Percentiles rank a stretch among this genome's conserved stretches.
Evolutionary conservation across 768 basidiomycete genomes (phyloP).

Genomic region (Favolaschia claudopus): DNA sequence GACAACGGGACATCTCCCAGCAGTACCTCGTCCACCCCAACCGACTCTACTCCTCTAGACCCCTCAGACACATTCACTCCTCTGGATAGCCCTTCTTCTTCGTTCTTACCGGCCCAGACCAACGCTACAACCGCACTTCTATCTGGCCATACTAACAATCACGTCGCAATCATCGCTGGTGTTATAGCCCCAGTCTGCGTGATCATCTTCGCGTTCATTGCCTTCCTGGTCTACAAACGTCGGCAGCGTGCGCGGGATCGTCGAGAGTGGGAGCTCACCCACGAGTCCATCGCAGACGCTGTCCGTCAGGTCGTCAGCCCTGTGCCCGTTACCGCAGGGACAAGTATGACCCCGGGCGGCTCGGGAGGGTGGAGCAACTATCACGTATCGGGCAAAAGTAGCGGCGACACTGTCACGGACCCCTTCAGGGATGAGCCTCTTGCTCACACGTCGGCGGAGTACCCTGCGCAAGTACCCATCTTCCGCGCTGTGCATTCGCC

Average conservation of each 20-base stretch:
- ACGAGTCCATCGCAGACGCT: not conserved
- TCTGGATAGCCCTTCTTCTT: too few relatives aligned
- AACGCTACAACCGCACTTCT: too few relatives aligned
- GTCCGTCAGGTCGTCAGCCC: slow-evolving; percentile 2
- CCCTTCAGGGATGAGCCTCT: not conserved
- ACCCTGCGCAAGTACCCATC: not conserved
- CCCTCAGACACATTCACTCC: too few relatives aligned
- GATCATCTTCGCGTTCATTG: not conserved
- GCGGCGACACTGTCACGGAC: not conserved
- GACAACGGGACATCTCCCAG: not conserved
- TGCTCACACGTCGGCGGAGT: not conserved
- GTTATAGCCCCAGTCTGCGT: not conserved
- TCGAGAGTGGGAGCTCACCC: not conserved
- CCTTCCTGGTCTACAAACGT: not conserved
- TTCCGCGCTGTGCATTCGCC: too few relatives aligned
- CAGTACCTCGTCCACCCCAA: not conserved
- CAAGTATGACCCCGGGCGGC: not conserved
- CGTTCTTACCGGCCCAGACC: too few relatives aligned
- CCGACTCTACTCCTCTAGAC: not conserved
- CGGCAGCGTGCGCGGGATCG: not conserved
- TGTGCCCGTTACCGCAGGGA: not conserved
- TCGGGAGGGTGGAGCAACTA: not conserved
- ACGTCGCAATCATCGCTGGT: not conserved
- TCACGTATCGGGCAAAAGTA: not conserved
- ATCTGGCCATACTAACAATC: not conserved